Conservation (phyloP, 2,329 filamentous ascomycete species). For the Alternaria metachromatica region DNA sequence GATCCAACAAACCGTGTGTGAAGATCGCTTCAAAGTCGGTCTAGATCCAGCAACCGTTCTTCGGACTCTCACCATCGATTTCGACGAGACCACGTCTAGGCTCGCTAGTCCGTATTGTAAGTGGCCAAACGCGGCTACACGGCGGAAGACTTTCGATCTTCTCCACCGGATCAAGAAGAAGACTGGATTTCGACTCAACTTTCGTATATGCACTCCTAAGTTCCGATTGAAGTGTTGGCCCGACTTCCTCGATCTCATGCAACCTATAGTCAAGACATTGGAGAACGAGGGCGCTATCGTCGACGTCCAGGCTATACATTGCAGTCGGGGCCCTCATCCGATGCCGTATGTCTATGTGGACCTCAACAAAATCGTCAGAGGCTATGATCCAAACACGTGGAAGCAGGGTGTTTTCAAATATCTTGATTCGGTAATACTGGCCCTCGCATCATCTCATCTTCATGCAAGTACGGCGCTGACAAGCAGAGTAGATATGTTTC, state of each 20-base stretch:
- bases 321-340: fast-evolving
- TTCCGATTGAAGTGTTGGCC: not conserved
- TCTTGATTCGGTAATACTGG: not conserved
- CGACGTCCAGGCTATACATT: not conserved
- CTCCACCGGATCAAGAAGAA: not conserved
- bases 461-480: not conserved
- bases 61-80: not conserved
- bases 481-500: not conserved
- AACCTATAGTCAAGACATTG: fast-evolving
- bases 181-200: not conserved
- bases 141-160: not conserved
- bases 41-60: not conserved
- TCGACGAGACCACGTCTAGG: not conserved
- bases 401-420: not conserved
- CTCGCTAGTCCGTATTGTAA: not conserved
- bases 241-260: not conserved
- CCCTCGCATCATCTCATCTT: not conserved
- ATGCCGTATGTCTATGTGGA: not conserved
- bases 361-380: not conserved
- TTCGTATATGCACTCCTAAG: not conserved
- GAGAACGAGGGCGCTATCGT: not conserved
- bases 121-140: not conserved
- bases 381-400: not conserved
- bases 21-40: not conserved
- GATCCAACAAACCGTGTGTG: not conserved